Conservation (phyloP, 345 rosid species). For the Trapa bicornis region DNA sequence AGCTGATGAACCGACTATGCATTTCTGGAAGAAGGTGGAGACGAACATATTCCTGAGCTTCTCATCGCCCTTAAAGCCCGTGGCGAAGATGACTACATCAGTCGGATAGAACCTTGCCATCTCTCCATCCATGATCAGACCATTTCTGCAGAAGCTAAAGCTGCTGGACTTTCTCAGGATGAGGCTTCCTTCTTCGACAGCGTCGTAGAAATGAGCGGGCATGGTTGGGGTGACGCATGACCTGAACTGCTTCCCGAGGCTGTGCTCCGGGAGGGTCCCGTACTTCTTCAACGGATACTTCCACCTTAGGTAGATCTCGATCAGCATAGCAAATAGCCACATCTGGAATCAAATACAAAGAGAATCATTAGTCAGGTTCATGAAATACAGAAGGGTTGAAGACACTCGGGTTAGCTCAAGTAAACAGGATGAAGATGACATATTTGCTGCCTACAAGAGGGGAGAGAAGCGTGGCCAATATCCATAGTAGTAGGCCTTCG, state of each 20-base stretch:
- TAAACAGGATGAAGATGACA: not conserved
- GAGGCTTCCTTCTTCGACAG: slow-evolving; percentile 21
- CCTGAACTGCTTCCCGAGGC: slow-evolving; percentile 15
- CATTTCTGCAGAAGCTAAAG: slow-evolving; percentile 15
- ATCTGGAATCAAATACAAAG: slow-evolving; percentile 12
- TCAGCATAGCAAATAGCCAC: slow-evolving; percentile 13
- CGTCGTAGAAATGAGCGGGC: slow-evolving; percentile 21
- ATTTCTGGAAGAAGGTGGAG: slow-evolving; percentile 13
- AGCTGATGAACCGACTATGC: slow-evolving; percentile 14
- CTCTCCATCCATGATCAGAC: slow-evolving; percentile 16
- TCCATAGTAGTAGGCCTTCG: slow-evolving; percentile 22
- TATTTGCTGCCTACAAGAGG: slow-evolving; percentile 19
- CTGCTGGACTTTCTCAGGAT: slow-evolving; percentile 13
- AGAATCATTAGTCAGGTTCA: too few species aligned
- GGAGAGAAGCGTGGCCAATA: slow-evolving; percentile 16
- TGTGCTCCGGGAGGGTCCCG: slow-evolving; percentile 15
- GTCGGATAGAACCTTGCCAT: not conserved
- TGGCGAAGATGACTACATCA: slow-evolving; percentile 25
- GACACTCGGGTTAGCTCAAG: not conserved
- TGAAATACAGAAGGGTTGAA: not conserved
- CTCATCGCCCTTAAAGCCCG: slow-evolving; percentile 19
- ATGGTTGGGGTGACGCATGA: slow-evolving; percentile 13
- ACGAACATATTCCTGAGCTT: slow-evolving; percentile 23
- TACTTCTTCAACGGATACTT: slow-evolving; percentile 18
- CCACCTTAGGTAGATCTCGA: slow-evolving; percentile 18